These are phyloP conservation scores for Rhexocercosporidium sp. DNA, from an alignment of 2,329 filamentous ascomycete species.

Conservation along the genomic window DNA sequence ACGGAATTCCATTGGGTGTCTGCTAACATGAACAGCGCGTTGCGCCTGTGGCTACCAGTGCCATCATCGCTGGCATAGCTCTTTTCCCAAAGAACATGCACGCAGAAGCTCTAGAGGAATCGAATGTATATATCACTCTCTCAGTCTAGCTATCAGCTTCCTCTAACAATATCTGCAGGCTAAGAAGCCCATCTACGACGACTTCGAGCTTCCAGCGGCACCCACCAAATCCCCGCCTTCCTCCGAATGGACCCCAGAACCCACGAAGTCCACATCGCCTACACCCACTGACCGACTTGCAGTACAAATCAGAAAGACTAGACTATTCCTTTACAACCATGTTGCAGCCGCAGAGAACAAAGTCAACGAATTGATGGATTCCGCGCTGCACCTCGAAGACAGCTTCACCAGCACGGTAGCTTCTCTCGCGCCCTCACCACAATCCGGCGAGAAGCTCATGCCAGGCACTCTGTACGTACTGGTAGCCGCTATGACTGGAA, in stretches of 20 bases:
- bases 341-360: constrained; percentile 77
- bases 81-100: constrained; percentile 53
- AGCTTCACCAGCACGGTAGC: constrained; percentile 89
- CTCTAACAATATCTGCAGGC: constrained; percentile 40
- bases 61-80: constrained; percentile 49
- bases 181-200: constrained; percentile 83
- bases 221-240: constrained; percentile 36
- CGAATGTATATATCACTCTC: constrained; percentile 31
- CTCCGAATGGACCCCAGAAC: constrained; percentile 27
- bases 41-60: constrained; percentile 50
- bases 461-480: constrained; percentile 91
- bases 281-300: constrained; percentile 92
- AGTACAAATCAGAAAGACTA: constrained; percentile 77
- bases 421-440: constrained; percentile 82
- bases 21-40: constrained; percentile 48
- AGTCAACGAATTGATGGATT: constrained; percentile 82
- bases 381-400: constrained; percentile 83
- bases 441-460: constrained; percentile 86
- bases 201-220: constrained; percentile 53
- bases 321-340: constrained; percentile 80
- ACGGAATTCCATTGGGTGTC: constrained; percentile 19
- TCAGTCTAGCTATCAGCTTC: neutral
- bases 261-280: constrained; percentile 53
- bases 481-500: constrained; percentile 92
- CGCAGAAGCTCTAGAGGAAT: constrained; percentile 50